Percentiles rank a stretch among this genome's conserved stretches.
These are phyloP conservation scores for Aspergillus felis DNA, from an alignment of 2,329 filamentous ascomycete genomes.

Conservation along the genomic window DNA sequence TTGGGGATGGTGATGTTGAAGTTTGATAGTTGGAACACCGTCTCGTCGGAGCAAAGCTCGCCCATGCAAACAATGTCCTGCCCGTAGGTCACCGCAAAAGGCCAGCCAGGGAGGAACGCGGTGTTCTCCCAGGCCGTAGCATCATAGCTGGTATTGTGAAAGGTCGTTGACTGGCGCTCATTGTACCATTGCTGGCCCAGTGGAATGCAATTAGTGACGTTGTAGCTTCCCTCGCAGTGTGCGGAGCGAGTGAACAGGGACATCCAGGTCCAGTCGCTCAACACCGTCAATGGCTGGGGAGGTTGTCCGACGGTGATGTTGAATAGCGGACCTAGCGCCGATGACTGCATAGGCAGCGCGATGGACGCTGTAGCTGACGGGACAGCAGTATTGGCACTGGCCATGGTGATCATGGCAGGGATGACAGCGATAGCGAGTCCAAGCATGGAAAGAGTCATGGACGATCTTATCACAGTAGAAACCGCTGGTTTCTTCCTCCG, in stretches of 20 bases:
- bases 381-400: no score
- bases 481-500: no score
- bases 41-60: no score
- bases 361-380: no score
- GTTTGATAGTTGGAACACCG: background rate
- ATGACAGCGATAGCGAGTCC: no score
- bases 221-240: background rate
- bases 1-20: background rate
- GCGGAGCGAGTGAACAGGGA: background rate
- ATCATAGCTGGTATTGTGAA: background rate
- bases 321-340: background rate
- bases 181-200: background rate
- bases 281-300: background rate
- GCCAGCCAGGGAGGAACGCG: no score
- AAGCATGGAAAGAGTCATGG: no score
- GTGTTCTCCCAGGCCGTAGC: background rate
- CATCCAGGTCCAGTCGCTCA: constrained; percentile 1
- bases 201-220: background rate
- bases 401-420: no score
- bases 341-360: no score
- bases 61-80: no score
- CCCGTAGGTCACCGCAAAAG: no score
- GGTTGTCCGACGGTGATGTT: background rate
- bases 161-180: background rate
- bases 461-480: no score